These are phyloP conservation scores for Trypanosoma rangeli DNA, from an alignment of 208 protist species.

Conservation along the genomic window DNA sequence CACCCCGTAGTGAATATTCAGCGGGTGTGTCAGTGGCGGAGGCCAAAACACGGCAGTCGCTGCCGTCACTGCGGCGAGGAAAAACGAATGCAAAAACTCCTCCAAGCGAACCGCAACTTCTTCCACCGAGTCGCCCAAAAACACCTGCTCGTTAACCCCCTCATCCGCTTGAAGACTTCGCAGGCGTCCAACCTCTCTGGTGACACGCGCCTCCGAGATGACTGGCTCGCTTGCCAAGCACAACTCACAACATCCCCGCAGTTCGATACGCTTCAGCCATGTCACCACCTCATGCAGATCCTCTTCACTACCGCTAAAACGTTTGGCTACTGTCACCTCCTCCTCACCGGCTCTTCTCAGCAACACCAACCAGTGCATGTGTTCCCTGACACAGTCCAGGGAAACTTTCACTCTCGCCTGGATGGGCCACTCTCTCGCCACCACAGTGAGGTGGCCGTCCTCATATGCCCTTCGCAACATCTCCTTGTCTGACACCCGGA, in stretches of 20 bases:
- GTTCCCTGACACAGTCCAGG: background rate
- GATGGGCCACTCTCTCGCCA: constrained; percentile 20
- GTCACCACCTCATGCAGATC: constrained; percentile 11
- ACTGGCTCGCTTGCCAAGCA: constrained; percentile 27
- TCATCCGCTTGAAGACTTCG: constrained; percentile 6
- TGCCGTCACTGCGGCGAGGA: constrained; percentile 10
- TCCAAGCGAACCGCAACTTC: constrained; percentile 40
- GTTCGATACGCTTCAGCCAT: constrained; percentile 10
- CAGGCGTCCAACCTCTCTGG: constrained; percentile 1
- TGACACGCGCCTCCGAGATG: background rate
- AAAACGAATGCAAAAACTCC: constrained; percentile 28
- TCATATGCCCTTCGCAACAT: constrained; percentile 11
- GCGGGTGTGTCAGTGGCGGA: constrained; percentile 36
- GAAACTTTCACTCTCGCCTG: constrained; percentile 21
- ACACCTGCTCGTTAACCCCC: constrained; percentile 40
- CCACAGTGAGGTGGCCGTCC: background rate
- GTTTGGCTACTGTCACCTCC: background rate
- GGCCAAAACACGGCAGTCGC: constrained; percentile 62
- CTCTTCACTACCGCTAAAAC: constrained; percentile 19
- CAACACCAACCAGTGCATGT: constrained; percentile 31
- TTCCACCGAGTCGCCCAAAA: constrained; percentile 34
- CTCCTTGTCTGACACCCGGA: background rate
- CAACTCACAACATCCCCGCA: constrained; percentile 14
- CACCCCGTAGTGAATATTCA: constrained; percentile 57
- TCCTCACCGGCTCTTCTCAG: background rate